Base-by-base conservation (phyloP, 2,329 filamentous ascomycete species). In the Leptographium galeiforme region DNA sequence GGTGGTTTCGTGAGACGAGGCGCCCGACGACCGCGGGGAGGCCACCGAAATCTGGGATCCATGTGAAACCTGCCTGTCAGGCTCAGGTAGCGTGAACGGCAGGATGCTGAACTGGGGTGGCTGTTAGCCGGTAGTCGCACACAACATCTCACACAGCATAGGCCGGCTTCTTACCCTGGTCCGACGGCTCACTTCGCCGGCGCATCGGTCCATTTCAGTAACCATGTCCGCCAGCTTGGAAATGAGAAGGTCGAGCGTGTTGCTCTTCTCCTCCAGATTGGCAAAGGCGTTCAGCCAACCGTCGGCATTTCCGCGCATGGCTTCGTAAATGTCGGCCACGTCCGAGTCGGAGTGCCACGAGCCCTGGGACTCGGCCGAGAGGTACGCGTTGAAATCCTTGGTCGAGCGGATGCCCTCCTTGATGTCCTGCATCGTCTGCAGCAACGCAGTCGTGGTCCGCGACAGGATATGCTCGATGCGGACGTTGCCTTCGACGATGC, bases 251-350 rank as follows among this genome's bases (percentile, higher is more conserved):
- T 84, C 85, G 32, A 96, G 72, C 46, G 79, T 76, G 57, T 84
- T 79, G 14, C 84, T 83, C 63, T 85, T 88, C 25, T 78, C 77
- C 63, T 89, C 83, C 55, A 96, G 74, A 53, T 85, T 84, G 52
- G 82, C 76, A 62, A 95, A 84, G 8, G 89, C 89, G 54, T 83
- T 81, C 55, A 84, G 80, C 91, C 91, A 97, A 45, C 90, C 89
- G 58, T 94, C 86, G 10, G 89, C 84, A 61, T 97, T 97, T 38
- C 88, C 87, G 62, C 86, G 85, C 90, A 97, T 97, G 40, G 90
- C 89, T 43, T 84, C 79, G 61, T 87, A 93, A 19, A 95, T 88
- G 48, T 87, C 46, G 7, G 40, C 40, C 33, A 55, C 47, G 48
- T 80, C 75, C 2, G 77, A 73, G 25, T 87, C 80, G 51, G 75